Conservation (phyloP, 768 basidiomycete genomes). For the Boletus rufocinnamomeus region DNA sequence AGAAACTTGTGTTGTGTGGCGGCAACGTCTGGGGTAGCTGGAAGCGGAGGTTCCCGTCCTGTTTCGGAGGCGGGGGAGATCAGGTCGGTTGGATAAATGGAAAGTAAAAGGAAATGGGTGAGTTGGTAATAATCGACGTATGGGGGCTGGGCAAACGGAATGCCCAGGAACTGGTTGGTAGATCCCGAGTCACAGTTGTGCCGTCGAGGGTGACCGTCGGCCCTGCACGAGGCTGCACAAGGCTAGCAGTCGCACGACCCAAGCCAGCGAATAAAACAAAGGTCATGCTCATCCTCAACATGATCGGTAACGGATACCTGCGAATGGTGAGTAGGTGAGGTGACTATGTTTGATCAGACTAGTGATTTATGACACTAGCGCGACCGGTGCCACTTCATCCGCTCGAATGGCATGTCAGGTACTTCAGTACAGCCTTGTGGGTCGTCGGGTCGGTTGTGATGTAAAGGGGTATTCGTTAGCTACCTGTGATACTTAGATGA, state of each 20-base stretch:
- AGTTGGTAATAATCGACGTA: conserved; percentile 19
- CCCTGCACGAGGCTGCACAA: not conserved
- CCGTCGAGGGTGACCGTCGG: conserved; percentile 32
- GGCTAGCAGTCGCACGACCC: not conserved
- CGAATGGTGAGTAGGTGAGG: not conserved
- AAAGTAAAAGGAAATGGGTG: not conserved
- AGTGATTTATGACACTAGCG: not conserved
- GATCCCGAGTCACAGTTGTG: conserved; percentile 30
- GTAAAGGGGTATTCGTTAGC: no score
- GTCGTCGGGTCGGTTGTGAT: no score
- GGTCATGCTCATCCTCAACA: not conserved
- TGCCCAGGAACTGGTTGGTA: conserved; percentile 39
- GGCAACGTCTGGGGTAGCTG: conserved; percentile 13
- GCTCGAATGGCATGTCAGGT: not conserved
- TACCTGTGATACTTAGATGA: no score
- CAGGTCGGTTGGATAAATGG: not conserved
- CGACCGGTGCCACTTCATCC: not conserved
- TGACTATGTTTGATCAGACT: not conserved
- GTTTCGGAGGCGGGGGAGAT: not conserved
- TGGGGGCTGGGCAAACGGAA: conserved; percentile 44
- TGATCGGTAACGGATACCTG: not conserved
- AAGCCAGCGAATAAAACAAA: not conserved
- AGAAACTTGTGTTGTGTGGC: conserved; percentile 8
- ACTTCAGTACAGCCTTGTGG: not conserved
- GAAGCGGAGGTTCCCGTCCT: conserved; percentile 42